Conservation (phyloP, 2,329 filamentous ascomycete species). For the Apiospora phragmitis region DNA sequence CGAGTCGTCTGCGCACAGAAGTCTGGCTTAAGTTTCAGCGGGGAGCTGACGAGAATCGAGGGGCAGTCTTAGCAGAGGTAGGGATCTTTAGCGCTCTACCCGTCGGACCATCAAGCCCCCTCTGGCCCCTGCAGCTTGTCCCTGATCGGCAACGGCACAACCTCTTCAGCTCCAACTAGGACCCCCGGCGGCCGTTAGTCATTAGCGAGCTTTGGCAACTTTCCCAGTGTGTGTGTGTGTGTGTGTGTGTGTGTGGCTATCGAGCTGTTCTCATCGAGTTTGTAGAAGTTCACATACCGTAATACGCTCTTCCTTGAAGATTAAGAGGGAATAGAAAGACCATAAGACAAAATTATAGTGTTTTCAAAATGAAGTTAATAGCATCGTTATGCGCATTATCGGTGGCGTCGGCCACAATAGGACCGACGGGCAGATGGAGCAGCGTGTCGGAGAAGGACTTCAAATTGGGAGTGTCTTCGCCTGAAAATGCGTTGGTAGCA, state of each 20-base stretch:
- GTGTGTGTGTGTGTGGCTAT: no score
- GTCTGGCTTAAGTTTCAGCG: neutral
- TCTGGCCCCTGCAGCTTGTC: neutral
- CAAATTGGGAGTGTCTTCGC: conserved; percentile 24
- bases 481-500: conserved; percentile 27
- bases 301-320: neutral
- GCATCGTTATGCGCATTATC: conserved; percentile 15
- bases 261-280: neutral
- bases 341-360: neutral
- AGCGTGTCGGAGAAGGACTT: conserved; percentile 27
- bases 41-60: neutral
- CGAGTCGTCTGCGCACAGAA: conserved; percentile 10
- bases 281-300: neutral
- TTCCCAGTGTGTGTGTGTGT: no score
- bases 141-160: conserved; percentile 2
- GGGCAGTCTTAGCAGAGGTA: neutral
- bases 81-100: neutral
- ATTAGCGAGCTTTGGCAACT: neutral
- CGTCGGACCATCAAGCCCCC: neutral
- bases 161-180: neutral
- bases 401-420: conserved; percentile 16
- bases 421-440: conserved; percentile 20
- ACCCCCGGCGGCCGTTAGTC: neutral
- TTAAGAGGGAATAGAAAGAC: neutral
- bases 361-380: neutral